Evolutionary conservation across 768 basidiomycete species (phyloP), one percentile per base, ranked within the genome.

Genomic region (Daedalea quercina): DNA sequence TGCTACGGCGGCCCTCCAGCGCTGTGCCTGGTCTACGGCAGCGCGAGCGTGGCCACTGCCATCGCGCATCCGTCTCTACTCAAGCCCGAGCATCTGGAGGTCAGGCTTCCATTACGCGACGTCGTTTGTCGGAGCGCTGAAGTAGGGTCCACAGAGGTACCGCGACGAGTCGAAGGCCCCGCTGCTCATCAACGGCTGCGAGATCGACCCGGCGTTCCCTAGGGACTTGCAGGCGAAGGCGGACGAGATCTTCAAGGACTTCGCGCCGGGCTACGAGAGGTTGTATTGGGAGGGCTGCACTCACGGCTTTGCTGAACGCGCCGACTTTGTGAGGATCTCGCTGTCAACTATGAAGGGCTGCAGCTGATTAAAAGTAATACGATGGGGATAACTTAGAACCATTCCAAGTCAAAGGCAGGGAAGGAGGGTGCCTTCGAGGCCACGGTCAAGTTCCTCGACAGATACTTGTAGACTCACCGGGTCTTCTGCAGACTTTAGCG

Each of bases 111-210:
- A 31, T 6, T 31, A 33, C 24, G 11, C 19, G 37, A 3, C 19
- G 37, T 40, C 19, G 23, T n/a, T n/a, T 25, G 9, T 44, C 13
- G 20, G 25, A 7, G 34, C 37, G n/a, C 35, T 9, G 23, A 3
- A 20, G n/a, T n/a, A n/a, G n/a, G 22, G 6, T 22, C 6, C 44
- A 44, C 13, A 56, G 84, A 77, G 70, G 73, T 80, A 80, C 65
- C 58, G 67, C 43, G 51, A 60, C 2, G 57, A 46, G 11, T 70
- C 82, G 26, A 75, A 75, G 44, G 74, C 74, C 1, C 82, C 85
- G 20, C 72, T 87, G 24, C 74, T 89, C 35, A 82, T 87, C 68
- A 86, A 86, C 71, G 79, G 78, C 41, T 85, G 85, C 67, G 72
- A 76, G 25, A 37, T 63, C 25, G 83, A 86, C 63, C 1, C 33